Evolutionary conservation across 2,329 filamentous ascomycete species (phyloP), one percentile per base, ranked within the genome.

Genomic region (Coleophoma crateriformis): DNA sequence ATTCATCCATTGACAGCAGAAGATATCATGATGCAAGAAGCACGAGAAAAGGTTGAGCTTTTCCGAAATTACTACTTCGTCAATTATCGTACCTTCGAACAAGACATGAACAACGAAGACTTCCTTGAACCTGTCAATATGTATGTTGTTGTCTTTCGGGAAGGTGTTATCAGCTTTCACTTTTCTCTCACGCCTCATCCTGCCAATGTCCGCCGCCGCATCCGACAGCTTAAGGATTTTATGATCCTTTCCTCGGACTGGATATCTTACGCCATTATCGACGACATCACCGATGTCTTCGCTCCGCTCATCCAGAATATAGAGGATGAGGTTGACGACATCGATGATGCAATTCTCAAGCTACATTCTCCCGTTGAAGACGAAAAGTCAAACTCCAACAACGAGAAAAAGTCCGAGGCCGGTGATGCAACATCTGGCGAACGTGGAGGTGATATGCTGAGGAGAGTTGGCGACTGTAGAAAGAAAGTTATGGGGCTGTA

Each of bases 11-110:
- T 99, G 51, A 99, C 94, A 0, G 86, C 90, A 2, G 94, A 99
- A 68, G 94, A 99, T 65, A 96, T 99, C 61, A 86, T 97, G 79
- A 85, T 96, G 74, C 90, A 97, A 67, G 94, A 99, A 71, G 88
- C 91, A 38, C 91, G 94, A 19, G 94, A 99, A 65, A 99, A 99
- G 71, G 94, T 99, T 1, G 94, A 99, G 67, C 77, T 99, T 1
- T 99, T 99, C 75, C 85, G 89, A 33, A 88, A 95, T 66, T 99
- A 99, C 71, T 99, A 99, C 68, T 96, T 99, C 62, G 89, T 99
- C 71, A 97, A 96, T 67, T 99, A 99, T 68, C 87, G 94, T 14
- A 95, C 90, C 0, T 99, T 99, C 64, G 94, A 99, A 65, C 94
- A 97, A 67, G 94, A 99, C 64, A 82, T 84, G 53, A 86, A 85